These are phyloP conservation scores for Ophiocordyceps sinensis DNA, from an alignment of 2,329 filamentous ascomycete genomes.

Conservation along the genomic window DNA sequence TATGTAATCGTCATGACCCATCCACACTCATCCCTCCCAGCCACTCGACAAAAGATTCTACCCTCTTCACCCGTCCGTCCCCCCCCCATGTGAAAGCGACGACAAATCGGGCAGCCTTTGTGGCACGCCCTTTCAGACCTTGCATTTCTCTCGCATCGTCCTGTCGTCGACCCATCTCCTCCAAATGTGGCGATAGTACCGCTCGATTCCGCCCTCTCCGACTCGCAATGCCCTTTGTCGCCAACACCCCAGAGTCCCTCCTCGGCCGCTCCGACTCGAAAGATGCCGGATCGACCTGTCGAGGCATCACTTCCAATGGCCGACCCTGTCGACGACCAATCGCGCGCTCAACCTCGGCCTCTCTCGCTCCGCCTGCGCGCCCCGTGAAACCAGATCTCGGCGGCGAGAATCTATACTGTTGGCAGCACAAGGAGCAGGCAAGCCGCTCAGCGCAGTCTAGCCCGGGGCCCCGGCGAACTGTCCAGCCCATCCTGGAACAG, in stretches of 20 bases:
- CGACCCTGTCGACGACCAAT: slow-evolving; percentile 67
- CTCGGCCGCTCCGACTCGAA: slow-evolving; percentile 72
- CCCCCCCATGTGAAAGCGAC: no score
- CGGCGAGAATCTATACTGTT: slow-evolving; percentile 64
- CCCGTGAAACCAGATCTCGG: slow-evolving; percentile 28
- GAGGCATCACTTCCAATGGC: slow-evolving; percentile 73
- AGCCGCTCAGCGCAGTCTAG: slow-evolving; percentile 28
- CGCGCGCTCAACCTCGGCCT: slow-evolving; percentile 17
- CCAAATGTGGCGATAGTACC: not conserved
- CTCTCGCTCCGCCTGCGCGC: slow-evolving; percentile 5
- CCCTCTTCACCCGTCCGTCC: no score
- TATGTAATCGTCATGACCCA: no score
- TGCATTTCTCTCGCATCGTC: not conserved
- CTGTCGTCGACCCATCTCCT: not conserved
- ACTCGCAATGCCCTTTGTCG: slow-evolving; percentile 24
- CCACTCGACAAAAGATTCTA: no score
- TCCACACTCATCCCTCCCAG: no score
- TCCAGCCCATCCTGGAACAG: slow-evolving; percentile 42
- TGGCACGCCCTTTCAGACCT: no score
- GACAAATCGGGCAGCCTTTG: no score
- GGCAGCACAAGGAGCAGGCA: slow-evolving; percentile 90
- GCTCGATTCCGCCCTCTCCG: not conserved
- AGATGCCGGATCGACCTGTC: slow-evolving; percentile 71
- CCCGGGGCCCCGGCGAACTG: slow-evolving; percentile 22
- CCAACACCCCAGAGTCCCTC: slow-evolving; percentile 63